phyloP scores from a whole-genome alignment of 352 stramenopile species.

The Blastocystis sp. region DNA sequence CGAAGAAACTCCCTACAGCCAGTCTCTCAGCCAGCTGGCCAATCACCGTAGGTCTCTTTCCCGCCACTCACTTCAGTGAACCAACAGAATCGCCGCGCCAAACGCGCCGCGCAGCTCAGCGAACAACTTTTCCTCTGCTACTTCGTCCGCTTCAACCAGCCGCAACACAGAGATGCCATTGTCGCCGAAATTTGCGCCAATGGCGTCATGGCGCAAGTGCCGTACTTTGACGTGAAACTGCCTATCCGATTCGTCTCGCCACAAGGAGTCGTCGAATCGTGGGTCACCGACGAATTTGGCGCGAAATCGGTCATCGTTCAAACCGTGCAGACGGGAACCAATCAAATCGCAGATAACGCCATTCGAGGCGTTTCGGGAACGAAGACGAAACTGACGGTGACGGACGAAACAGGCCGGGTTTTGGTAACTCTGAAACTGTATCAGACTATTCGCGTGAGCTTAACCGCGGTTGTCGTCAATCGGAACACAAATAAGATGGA shows the following conservation, averaged over 20 bases:
- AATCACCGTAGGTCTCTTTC: background rate
- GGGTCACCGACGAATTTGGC: background rate
- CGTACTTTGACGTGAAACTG: constrained; percentile 48
- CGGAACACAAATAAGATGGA: background rate
- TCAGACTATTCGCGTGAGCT: background rate
- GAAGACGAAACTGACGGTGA: background rate
- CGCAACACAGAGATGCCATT: background rate
- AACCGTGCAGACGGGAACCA: background rate
- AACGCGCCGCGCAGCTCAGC: background rate
- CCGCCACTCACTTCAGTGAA: constrained; percentile 1
- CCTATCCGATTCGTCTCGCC: background rate
- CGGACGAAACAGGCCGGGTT: background rate
- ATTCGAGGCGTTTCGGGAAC: background rate
- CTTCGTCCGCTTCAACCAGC: constrained; percentile 21
- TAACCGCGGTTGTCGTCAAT: background rate
- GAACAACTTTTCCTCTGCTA: constrained; percentile 23
- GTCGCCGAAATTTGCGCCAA: constrained; percentile 29
- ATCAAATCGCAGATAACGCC: background rate
- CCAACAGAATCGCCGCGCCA: constrained; percentile 18
- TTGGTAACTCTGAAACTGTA: background rate
- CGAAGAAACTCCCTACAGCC: background rate
- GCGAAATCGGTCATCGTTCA: background rate
- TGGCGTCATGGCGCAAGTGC: constrained; percentile 6
- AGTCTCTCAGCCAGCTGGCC: background rate
- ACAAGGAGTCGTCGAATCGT: background rate